Evolutionary conservation across 352 stramenopile species (phyloP), one percentile per base, ranked within the genome.

Genomic region (Phytophthora europaea): DNA sequence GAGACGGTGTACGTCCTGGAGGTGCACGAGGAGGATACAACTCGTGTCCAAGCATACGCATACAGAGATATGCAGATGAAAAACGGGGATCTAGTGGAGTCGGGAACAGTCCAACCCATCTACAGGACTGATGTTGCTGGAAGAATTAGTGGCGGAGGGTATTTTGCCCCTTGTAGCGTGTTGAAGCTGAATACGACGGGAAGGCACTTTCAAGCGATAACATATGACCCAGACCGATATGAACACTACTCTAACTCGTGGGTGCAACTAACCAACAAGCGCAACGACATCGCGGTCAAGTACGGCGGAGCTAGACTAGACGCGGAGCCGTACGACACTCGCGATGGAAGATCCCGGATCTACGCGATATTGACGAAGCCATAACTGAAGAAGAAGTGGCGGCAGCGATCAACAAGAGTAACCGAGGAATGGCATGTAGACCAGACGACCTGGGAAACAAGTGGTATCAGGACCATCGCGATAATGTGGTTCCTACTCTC

Each of bases 391-490:
- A 63, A 1, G 53, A 70, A 18, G 43, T 70, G 8, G 1, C 3
- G 4, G 31, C 16, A 3, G 52, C 38, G 18, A 70, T 70, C 2
- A 50, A 22, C 2, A 28, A 48, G 3, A 34, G 53, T 31, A 70
- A 70, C 22, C 20, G 15, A 0, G 62, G 28, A 0, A 70, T 63
- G n/a, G 53, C 62, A 1, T 63, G 62, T 22, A 38, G 53, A 1
- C 52, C 40, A 8, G 62, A 70, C 18, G 28, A 50, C 0, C 18
- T 70, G 6, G 8, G 13, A 0, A 58, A 56, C n/a, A 23, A 64
- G 31, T 70, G n/a, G 13, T 70, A 70, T 45, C 23, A 9, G 5
- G 63, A 64, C n/a, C 18, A 54, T 16, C 3, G 18, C 0, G 53
- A 60, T 1, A 1, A 16, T 4, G 0, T 64, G 15, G 26, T 47